Evolutionary conservation across 106 monocot genomes (phyloP).

Genomic region (Dioscorea dumetorum): DNA sequence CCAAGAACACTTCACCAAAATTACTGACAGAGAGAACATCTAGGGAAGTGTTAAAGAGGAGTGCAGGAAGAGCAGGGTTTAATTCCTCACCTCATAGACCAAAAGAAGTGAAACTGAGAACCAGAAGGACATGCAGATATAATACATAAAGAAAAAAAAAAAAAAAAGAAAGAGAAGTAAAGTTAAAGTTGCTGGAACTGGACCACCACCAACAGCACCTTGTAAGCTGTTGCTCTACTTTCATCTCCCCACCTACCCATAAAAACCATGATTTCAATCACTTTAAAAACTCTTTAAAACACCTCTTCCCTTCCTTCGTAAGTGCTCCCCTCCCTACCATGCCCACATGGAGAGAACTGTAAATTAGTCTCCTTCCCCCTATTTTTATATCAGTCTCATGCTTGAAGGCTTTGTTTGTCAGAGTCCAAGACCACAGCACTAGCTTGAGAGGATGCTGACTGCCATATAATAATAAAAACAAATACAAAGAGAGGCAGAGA

Average conservation of each 20-base stretch:
- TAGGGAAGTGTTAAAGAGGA: slow-evolving; percentile 28
- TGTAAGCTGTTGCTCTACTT: not conserved
- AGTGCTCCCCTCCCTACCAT: not conserved
- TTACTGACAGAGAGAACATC: slow-evolving; percentile 22
- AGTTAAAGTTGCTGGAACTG: slow-evolving; percentile 28
- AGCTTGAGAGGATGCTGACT: slow-evolving; percentile 3
- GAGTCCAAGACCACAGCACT: slow-evolving; percentile 13
- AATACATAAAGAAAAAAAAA: slow-evolving; percentile 19
- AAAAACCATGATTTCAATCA: slow-evolving; percentile 16
- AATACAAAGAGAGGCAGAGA: slow-evolving; percentile 1
- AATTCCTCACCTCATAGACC: not conserved
- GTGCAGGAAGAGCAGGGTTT: slow-evolving; percentile 1
- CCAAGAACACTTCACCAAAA: not conserved
- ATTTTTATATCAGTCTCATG: slow-evolving; percentile 19
- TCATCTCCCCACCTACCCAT: slow-evolving; percentile 7
- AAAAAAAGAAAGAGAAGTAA: slow-evolving; percentile 21
- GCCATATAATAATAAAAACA: slow-evolving; percentile 4
- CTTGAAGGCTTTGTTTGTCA: slow-evolving; percentile 16
- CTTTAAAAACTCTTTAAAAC: not conserved
- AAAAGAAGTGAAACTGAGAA: slow-evolving; percentile 14
- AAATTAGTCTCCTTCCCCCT: not conserved
- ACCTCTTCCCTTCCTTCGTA: not conserved
- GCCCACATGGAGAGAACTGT: slow-evolving; percentile 17
- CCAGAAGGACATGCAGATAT: slow-evolving; percentile 2
- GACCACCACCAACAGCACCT: not conserved